A percentile compares a stretch with the other conserved stretches of the same genome.
phyloP scores from a whole-genome alignment of 2,329 filamentous ascomycete genomes.

The Pyricularia grisea region DNA sequence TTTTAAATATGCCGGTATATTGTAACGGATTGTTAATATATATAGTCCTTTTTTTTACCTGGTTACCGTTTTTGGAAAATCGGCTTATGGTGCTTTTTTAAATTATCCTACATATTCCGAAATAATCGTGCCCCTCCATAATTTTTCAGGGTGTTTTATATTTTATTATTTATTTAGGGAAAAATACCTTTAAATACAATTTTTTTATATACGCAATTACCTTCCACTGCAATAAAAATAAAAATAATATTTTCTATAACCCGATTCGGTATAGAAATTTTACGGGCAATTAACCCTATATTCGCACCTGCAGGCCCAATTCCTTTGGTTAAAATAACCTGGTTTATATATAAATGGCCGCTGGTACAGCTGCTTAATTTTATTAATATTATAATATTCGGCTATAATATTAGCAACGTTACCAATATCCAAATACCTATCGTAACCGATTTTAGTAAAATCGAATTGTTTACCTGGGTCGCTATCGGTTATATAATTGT shows the following conservation, averaged over 20 bases:
- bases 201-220: neutral
- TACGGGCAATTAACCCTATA: neutral
- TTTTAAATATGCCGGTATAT: neutral
- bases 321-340: neutral
- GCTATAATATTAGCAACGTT: slow-evolving; percentile 33
- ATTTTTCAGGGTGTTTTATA: neutral
- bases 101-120: neutral
- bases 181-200: neutral
- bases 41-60: neutral
- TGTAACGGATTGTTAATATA: neutral
- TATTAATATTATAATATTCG: slow-evolving; percentile 11
- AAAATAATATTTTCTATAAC: neutral
- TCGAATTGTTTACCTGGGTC: slow-evolving; percentile 29
- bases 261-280: neutral
- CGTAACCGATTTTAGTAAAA: slow-evolving; percentile 36
- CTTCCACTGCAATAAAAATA: neutral
- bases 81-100: neutral
- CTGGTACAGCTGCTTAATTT: neutral
- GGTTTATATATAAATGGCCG: neutral
- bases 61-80: neutral
- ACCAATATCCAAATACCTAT: slow-evolving; percentile 48
- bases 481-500: slow-evolving; percentile 17
- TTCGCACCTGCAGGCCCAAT: neutral
- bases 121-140: neutral
- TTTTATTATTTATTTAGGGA: neutral